phyloP scores from a whole-genome alignment of 305 asterid genomes.

The Fraxinus baroniana region DNA sequence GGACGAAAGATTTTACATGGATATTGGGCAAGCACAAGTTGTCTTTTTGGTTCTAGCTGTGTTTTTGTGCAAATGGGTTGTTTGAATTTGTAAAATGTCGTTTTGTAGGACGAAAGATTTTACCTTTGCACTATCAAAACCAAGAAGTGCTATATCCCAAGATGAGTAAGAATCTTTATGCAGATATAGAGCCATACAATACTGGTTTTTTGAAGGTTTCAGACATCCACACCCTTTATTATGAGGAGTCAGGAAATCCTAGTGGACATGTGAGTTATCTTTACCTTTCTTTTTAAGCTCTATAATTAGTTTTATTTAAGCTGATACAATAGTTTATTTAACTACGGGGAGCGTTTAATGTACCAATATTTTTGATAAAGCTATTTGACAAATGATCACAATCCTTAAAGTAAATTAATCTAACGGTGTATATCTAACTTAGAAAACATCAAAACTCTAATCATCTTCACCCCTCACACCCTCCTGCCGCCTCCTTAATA shows the following conservation, averaged over 20 bases:
- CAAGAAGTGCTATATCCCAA: constrained; percentile 27
- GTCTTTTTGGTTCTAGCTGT: neutral
- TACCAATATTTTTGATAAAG: neutral
- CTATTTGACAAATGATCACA: neutral
- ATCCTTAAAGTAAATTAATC: neutral
- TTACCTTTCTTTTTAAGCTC: neutral
- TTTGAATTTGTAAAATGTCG: constrained; percentile 25
- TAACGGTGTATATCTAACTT: neutral
- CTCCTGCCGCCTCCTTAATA: neutral
- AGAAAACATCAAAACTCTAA: neutral
- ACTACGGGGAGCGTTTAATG: too few relatives aligned
- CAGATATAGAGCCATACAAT: constrained; percentile 72
- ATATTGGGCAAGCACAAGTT: neutral
- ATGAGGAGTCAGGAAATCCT: constrained; percentile 94
- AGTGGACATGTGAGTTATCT: constrained; percentile 74
- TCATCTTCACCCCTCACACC: neutral
- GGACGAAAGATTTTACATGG: too few relatives aligned
- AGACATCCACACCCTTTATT: constrained; percentile 72
- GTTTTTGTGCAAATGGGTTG: constrained; percentile 7
- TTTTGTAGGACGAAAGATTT: constrained; percentile 54
- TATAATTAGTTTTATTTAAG: neutral
- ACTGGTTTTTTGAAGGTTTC: constrained; percentile 82
- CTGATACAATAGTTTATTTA: neutral
- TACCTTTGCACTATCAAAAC: constrained; percentile 29
- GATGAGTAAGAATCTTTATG: constrained; percentile 49